Percentiles rank a stretch among this genome's conserved stretches.
These are phyloP conservation scores for Neofusicoccum cordaticola DNA, from an alignment of 2,329 filamentous ascomycete species.

Conservation along the genomic window DNA sequence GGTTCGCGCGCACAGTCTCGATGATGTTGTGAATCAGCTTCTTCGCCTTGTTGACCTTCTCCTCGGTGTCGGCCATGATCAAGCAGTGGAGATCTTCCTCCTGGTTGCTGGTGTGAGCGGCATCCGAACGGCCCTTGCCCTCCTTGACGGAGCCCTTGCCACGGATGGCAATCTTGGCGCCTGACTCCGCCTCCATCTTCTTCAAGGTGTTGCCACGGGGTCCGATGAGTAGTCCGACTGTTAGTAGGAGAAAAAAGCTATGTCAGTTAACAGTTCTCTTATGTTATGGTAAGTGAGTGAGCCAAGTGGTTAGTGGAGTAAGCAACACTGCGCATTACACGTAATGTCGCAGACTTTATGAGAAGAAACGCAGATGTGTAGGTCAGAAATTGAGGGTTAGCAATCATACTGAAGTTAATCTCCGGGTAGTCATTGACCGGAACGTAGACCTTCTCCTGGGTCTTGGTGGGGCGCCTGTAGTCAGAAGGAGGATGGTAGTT, in stretches of 20 bases:
- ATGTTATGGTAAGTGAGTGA: conserved; percentile 8
- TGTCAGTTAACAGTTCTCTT: conserved; percentile 68
- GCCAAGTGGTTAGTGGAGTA: conserved; percentile 40
- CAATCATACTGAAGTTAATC: conserved; percentile 99
- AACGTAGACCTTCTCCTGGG: conserved; percentile 99
- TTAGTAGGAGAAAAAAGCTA: conserved; percentile 74
- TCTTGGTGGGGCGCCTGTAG: conserved; percentile 98
- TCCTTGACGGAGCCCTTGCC: conserved; percentile 99
- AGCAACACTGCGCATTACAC: conserved; percentile 36
- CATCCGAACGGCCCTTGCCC: conserved; percentile 97
- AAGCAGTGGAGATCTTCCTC: conserved; percentile 98
- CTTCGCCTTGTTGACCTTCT: conserved; percentile 99
- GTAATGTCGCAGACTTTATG: conserved; percentile 30
- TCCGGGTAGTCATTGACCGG: conserved; percentile 99
- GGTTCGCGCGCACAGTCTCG: conserved; percentile 73
- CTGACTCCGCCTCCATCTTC: conserved; percentile 98
- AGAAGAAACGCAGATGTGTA: conserved; percentile 41
- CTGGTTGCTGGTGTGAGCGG: conserved; percentile 98
- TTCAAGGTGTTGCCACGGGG: conserved; percentile 99
- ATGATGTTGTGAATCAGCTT: conserved; percentile 98
- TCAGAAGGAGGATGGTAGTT: conserved; percentile 99
- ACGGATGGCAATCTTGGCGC: conserved; percentile 97
- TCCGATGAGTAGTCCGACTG: conserved; percentile 99
- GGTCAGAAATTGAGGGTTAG: conserved; percentile 75
- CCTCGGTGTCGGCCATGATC: conserved; percentile 99